Base-by-base conservation (phyloP, 1,284 basidiomycete genomes). In the Irpex rosettiformis region DNA sequence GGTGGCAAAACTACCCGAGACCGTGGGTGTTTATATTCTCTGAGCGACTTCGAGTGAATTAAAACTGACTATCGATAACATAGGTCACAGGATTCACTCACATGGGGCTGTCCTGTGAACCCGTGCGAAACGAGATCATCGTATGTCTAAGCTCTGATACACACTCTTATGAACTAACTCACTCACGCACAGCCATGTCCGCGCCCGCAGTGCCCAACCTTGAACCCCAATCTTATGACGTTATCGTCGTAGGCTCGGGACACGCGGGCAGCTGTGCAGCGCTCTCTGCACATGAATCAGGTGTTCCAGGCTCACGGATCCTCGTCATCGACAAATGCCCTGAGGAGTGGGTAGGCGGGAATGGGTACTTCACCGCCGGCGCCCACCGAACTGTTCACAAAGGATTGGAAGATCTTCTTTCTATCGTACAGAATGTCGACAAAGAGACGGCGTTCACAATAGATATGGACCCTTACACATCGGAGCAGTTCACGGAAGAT, bases 361-460 rank as follows among this genome's bases (percentile, higher is more conserved):
- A 89, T 64, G 83, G 85, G 10, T 87, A 80, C 70, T 89, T 88
- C 72, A 88, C 86, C 21, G 85, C 86, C 24, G 86, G 86, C 18
- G 84, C 84, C 1, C 77, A 82, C 64, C 81, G 86, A 54, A 86
- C 81, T 16, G 81, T 79, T 2, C 86, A 88, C 64, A 70, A 64
- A 11, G 86, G 86, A 0, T 73, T 88, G 10, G 60, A 69, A 2
- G 85, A 87, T 68, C 76, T 88, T 43, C 76, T 86, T 21, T 72
- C 80, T 1, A 67, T 87, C 59, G 79, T 88, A 22, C 69, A 66
- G 54, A 81, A 82, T 63, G 79, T 79, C 49, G 67, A 78, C 0
- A 62, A 76, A 4, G 75, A 78, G 42, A 69, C 75, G 45, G 79
- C 72, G 1, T 65, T 69, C 4, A 75, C 69, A 58, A 85, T 85